These are phyloP conservation scores for Pulicaria dysenterica DNA, from an alignment of 129 eudicot genomes.

Conservation along the genomic window DNA sequence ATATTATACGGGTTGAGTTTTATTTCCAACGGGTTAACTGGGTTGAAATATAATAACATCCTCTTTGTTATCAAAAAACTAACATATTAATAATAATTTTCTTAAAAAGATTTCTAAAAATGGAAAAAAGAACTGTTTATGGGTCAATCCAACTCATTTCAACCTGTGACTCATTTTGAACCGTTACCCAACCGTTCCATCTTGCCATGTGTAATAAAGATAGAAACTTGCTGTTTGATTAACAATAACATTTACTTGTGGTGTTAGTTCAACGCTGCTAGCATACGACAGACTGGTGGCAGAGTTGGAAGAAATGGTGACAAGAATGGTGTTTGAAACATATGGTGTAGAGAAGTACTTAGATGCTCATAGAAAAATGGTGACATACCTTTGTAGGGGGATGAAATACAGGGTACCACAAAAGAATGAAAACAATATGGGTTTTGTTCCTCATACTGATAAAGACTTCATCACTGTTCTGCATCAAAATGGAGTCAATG, in stretches of 20 bases:
- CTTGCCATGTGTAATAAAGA: background rate
- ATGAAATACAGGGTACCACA: slow-evolving; percentile 60
- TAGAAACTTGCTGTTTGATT: background rate
- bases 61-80: no score
- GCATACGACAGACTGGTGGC: slow-evolving; percentile 48
- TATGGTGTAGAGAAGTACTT: slow-evolving; percentile 59
- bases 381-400: slow-evolving; percentile 62
- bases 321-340: slow-evolving; percentile 61
- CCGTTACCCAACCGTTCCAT: background rate
- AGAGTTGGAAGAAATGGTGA: slow-evolving; percentile 64
- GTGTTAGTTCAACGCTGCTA: slow-evolving; percentile 43
- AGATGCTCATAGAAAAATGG: slow-evolving; percentile 37
- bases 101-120: no score
- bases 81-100: no score
- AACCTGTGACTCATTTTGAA: background rate
- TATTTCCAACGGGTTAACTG: background rate
- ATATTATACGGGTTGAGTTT: background rate
- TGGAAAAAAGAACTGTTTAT: no score
- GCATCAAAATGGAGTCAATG: slow-evolving; percentile 66
- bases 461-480: slow-evolving; percentile 68
- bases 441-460: slow-evolving; percentile 72
- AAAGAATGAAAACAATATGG: slow-evolving; percentile 50
- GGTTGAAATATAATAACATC: no score
- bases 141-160: background rate
- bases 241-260: background rate